These are phyloP conservation scores for Leccinellum rugosiceps DNA, from an alignment of 768 basidiomycete genomes.

Conservation along the genomic window DNA sequence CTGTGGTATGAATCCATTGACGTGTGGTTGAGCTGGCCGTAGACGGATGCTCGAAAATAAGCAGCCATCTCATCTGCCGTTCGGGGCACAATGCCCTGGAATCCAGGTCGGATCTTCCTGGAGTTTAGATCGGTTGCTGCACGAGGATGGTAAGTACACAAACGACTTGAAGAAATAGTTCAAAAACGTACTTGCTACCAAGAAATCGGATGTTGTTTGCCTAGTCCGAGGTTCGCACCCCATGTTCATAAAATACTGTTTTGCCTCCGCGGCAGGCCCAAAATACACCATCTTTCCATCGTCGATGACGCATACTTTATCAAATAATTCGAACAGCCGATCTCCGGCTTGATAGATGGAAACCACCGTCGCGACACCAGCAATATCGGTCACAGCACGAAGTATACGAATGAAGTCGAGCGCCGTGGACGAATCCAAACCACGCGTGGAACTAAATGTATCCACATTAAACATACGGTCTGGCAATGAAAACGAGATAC, in stretches of 20 bases:
- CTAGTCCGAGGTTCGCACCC: slow-evolving; percentile 50
- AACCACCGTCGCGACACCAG: slow-evolving; percentile 60
- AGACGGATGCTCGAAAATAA: slow-evolving; percentile 40
- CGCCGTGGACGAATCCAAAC: slow-evolving; percentile 67
- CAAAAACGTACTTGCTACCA: slow-evolving; percentile 42
- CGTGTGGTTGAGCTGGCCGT: slow-evolving; percentile 40
- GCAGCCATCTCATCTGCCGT: slow-evolving; percentile 57
- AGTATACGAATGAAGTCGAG: slow-evolving; percentile 69
- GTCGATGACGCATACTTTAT: slow-evolving; percentile 35
- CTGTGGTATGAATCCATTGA: slow-evolving; percentile 46
- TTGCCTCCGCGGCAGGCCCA: slow-evolving; percentile 1
- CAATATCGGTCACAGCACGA: slow-evolving; percentile 58
- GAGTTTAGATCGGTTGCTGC: slow-evolving; percentile 57
- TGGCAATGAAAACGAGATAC: slow-evolving; percentile 5
- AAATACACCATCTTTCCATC: slow-evolving; percentile 10
- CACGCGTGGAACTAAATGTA: slow-evolving; percentile 54
- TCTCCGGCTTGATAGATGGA: slow-evolving; percentile 86
- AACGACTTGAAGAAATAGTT: slow-evolving; percentile 14
- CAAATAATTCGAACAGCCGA: slow-evolving; percentile 57
- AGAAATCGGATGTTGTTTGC: slow-evolving; percentile 60
- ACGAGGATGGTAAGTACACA: not conserved
- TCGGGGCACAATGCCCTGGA: slow-evolving; percentile 41
- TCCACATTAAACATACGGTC: not conserved
- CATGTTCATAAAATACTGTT: slow-evolving; percentile 2
- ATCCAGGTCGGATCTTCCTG: slow-evolving; percentile 46